Conservation (phyloP, 2,329 filamentous ascomycete species). For the Aspergillus intermedius region DNA sequence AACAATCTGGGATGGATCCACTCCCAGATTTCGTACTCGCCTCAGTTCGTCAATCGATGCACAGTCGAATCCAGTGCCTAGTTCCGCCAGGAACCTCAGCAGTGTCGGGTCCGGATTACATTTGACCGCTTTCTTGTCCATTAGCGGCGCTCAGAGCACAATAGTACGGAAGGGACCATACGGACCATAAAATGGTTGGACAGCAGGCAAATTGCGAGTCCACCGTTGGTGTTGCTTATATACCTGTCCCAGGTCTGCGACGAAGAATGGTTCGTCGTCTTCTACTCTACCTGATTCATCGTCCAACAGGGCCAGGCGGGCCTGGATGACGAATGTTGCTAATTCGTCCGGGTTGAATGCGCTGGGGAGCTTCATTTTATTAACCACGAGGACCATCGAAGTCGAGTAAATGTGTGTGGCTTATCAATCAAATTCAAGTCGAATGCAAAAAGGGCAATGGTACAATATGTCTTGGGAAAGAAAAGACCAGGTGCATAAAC, state of each 20-base stretch:
- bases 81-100: constrained; percentile 14
- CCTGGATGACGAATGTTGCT: not conserved
- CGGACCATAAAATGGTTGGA: constrained; percentile 18
- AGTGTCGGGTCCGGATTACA: constrained; percentile 21
- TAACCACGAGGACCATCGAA: not conserved
- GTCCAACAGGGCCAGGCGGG: not conserved
- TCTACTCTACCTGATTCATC: not conserved
- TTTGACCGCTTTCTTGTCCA: constrained; percentile 18
- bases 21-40: constrained; percentile 13
- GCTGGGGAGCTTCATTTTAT: not conserved
- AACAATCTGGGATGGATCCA: constrained; percentile 19
- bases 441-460: not conserved
- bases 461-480: not conserved
- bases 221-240: constrained; percentile 13
- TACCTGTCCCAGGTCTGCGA: constrained; percentile 15
- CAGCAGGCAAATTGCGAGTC: constrained; percentile 9
- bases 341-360: not conserved
- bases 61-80: constrained; percentile 23
- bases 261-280: constrained; percentile 15
- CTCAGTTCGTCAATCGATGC: constrained; percentile 21
- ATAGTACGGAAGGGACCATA: not conserved
- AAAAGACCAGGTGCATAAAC: not conserved
- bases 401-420: not conserved
- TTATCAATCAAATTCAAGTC: not conserved
- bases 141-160: not conserved